Base-by-base conservation (phyloP, 2,329 filamentous ascomycete species). In the Aureobasidium mangrovei region DNA sequence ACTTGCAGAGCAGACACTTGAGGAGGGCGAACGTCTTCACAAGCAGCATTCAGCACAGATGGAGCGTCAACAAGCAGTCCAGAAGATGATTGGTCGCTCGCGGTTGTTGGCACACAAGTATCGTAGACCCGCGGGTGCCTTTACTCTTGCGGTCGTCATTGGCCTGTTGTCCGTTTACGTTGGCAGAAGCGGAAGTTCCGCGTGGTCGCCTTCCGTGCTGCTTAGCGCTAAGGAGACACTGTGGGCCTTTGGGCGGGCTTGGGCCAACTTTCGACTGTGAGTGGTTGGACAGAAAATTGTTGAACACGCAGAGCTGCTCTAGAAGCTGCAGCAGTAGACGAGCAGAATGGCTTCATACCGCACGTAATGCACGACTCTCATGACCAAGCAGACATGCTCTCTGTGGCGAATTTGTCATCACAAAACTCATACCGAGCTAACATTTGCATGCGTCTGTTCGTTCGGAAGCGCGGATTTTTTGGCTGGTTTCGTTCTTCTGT, bases 21-120 rank as follows among this genome's bases (percentile, higher is more conserved):
- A 77, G 31, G 80, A 91, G 39, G 91, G 88, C 2, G 74, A 83
- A 58, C 67, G 64, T 4, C 79, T 84, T 57, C 91, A 96, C 62
- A 71, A 80, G 38, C 76, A 76, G 59, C 91, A 97, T 67, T 81
- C 82, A 3, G 75, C 73, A 54, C 84, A 95, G 62, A 72, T 97
- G n/a, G 72, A 75, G 54, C 80, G 83, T 68, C 75, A 80, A 48
- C 84, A 94, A 64, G 69, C 71, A 35, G 71, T 75, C 32, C 70
- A 81, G 57, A 75, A 75, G 60, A 66, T 77, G 8, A 60, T 77
- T 29, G 72, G 62, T 53, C 61, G 59, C 7, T 45, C 64, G 31
- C 62, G 57, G 10, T 55, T 72, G 44, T 68, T 76, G 28, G 61
- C 85, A 27, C 83, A 81, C 79, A 74, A 73, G 59, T 85, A 93